These are phyloP conservation scores for Bacidia gigantensis DNA, from an alignment of 495 filamentous ascomycete genomes.

Conservation along the genomic window DNA sequence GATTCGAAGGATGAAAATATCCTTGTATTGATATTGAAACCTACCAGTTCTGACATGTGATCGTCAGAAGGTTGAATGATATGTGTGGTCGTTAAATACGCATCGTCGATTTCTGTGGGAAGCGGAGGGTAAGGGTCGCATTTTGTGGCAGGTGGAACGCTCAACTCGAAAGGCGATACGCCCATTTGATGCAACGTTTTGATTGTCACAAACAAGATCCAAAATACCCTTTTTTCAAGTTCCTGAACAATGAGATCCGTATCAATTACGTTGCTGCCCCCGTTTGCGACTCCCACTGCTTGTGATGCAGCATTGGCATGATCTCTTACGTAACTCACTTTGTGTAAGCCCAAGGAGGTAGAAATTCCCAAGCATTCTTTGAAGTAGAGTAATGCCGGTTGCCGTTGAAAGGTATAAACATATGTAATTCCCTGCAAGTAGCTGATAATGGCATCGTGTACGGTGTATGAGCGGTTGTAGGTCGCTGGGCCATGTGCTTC, in stretches of 20 bases:
- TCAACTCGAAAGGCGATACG: conserved; percentile 44
- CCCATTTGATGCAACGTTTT: conserved; percentile 55
- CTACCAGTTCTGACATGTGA: conserved; percentile 48
- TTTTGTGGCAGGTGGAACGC: conserved; percentile 56
- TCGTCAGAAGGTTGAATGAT: conserved; percentile 49
- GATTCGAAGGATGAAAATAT: conserved; percentile 58
- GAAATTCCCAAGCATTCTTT: conserved; percentile 57
- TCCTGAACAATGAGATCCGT: conserved; percentile 63
- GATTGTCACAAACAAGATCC: conserved; percentile 55
- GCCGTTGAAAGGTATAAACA: conserved; percentile 54
- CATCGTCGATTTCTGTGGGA: conserved; percentile 67
- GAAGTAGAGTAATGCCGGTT: conserved; percentile 53
- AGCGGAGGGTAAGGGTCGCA: conserved; percentile 67
- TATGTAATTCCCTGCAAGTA: conserved; percentile 66
- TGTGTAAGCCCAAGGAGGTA: conserved; percentile 11
- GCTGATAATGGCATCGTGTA: conserved; percentile 76
- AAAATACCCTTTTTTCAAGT: conserved; percentile 66
- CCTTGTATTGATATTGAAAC: conserved; percentile 63
- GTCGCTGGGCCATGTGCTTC: conserved; percentile 59
- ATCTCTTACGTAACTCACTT: conserved; percentile 2
- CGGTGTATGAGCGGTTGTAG: conserved; percentile 47
- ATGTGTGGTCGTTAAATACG: conserved; percentile 50
- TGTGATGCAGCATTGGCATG: conserved; percentile 5
- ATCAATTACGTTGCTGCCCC: conserved; percentile 18
- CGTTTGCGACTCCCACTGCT: conserved; percentile 6